Percentiles rank a stretch among this genome's conserved stretches.
Conservation (phyloP, 768 basidiomycete genomes). For the Gymnopilus junonius region DNA sequence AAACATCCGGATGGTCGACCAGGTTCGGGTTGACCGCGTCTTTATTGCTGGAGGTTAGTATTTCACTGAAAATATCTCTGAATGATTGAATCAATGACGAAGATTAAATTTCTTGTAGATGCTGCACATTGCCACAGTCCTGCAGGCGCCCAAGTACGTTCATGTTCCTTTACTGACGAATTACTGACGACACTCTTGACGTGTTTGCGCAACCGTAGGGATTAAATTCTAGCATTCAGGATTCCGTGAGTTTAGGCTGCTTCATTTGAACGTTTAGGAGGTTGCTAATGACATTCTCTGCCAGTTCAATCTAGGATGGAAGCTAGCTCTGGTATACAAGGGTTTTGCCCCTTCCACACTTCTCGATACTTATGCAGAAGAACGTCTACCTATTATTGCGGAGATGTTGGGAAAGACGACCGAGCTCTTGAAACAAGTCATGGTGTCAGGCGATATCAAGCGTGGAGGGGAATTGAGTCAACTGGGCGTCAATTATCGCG, state of each 20-base stretch:
- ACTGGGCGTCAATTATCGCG: constrained; percentile 58
- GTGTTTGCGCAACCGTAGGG: constrained; percentile 28
- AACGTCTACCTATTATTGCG: constrained; percentile 39
- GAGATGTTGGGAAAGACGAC: constrained; percentile 36
- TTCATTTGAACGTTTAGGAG: too few relatives aligned
- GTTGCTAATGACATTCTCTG: constrained; percentile 26
- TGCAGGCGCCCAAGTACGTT: constrained; percentile 33
- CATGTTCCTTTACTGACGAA: background rate
- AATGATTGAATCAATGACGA: too few relatives aligned
- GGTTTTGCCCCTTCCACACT: constrained; percentile 29
- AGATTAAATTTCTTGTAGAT: too few relatives aligned
- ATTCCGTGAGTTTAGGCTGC: constrained; percentile 30
- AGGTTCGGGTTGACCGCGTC: constrained; percentile 18
- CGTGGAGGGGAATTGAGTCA: constrained; percentile 35
- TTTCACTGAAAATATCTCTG: too few relatives aligned
- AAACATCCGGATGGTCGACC: constrained; percentile 25
- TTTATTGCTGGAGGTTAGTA: constrained; percentile 28
- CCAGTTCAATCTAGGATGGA: constrained; percentile 42
- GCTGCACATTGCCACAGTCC: constrained; percentile 40
- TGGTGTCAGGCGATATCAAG: constrained; percentile 21
- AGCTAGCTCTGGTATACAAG: constrained; percentile 36
- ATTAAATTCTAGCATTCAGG: constrained; percentile 37
- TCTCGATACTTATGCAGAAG: constrained; percentile 36
- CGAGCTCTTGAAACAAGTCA: constrained; percentile 21
- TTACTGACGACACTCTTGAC: background rate